phyloP scores from a whole-genome alignment of 164 flowering plant genomes.

The Aristolochia contorta region DNA sequence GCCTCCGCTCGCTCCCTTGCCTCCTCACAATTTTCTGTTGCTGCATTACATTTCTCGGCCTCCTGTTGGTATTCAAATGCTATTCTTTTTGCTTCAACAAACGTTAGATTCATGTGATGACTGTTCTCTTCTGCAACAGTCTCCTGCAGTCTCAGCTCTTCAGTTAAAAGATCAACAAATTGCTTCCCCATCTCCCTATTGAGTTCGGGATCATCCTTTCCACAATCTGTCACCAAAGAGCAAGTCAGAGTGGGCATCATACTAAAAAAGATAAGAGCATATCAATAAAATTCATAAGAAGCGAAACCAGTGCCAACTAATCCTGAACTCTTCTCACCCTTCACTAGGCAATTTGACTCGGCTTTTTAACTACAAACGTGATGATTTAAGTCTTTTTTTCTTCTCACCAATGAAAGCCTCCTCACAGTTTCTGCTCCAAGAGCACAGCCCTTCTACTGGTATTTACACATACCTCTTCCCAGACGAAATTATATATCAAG shows the following conservation, averaged over 20 bases:
- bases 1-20: slow-evolving; percentile 76
- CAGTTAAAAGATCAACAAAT: slow-evolving; percentile 71
- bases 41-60: slow-evolving; percentile 83
- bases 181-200: slow-evolving; percentile 86
- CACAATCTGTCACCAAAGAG: slow-evolving; percentile 49
- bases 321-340: too few relatives aligned
- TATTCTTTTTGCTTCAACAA: slow-evolving; percentile 61
- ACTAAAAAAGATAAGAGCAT: neutral
- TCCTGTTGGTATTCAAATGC: slow-evolving; percentile 76
- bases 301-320: too few relatives aligned
- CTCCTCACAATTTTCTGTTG: slow-evolving; percentile 84
- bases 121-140: slow-evolving; percentile 48
- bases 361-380: too few relatives aligned
- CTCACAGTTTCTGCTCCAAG: too few relatives aligned
- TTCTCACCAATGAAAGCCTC: too few relatives aligned
- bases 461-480: too few relatives aligned
- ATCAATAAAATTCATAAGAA: too few relatives aligned
- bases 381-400: too few relatives aligned
- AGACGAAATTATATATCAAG: too few relatives aligned
- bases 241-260: neutral
- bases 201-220: slow-evolving; percentile 72
- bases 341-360: too few relatives aligned
- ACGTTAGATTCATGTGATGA: slow-evolving; percentile 62
- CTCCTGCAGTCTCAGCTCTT: slow-evolving; percentile 74
- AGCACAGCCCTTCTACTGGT: too few relatives aligned